Base-by-base conservation (phyloP, 768 basidiomycete species). In the Coprinopsis marcescibilis region DNA sequence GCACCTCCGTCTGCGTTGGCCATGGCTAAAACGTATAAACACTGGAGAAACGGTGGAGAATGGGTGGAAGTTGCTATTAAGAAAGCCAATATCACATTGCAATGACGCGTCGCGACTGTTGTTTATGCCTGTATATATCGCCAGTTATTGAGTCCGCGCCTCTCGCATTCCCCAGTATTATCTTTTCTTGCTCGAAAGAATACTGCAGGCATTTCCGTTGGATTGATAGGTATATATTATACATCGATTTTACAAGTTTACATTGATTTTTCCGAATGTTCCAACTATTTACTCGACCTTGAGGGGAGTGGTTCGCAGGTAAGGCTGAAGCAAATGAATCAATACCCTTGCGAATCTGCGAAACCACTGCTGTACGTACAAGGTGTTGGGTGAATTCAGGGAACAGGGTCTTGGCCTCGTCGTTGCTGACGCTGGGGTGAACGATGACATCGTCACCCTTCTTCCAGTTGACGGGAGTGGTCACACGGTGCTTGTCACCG, bases 401-500 rank as follows among this genome's bases (percentile, higher is more conserved):
- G 85, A 97, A 98, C 50, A 96, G 70, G 51, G 80, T 81, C 73
- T 89, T 86, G 20, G 92, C 93, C 66, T 97, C 88, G 20, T 96
- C 90, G 61, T 84, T 84, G 51, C 71, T 72, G 41, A 97, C 90
- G 5, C 73, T 63, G 20, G 90, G 82, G 63, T 93, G 90, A 35
- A 99, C 84, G 60, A 99, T 96, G 48, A 97, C 93, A 61, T 93
- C 85, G 3, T 94, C 85, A 34, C 92, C 92, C 64, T 83, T 84
- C 54, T 83, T 80, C 95, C 95, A 97, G 78, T 96, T 93, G 46
- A 89, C 94, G 17, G 91, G 91, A 4, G 93, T 95, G 19, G 88
- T 88, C 51, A 93, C 75, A 53, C 76, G 77, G 65, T 89, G 73
- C 66, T 84, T 88, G 70, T 89, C 87, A 36, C 92, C 89, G 47